Percentiles rank a stretch among this genome's conserved stretches.
Evolutionary conservation across 768 basidiomycete genomes (phyloP).

Genomic region (Cyclocybe aegerita): DNA sequence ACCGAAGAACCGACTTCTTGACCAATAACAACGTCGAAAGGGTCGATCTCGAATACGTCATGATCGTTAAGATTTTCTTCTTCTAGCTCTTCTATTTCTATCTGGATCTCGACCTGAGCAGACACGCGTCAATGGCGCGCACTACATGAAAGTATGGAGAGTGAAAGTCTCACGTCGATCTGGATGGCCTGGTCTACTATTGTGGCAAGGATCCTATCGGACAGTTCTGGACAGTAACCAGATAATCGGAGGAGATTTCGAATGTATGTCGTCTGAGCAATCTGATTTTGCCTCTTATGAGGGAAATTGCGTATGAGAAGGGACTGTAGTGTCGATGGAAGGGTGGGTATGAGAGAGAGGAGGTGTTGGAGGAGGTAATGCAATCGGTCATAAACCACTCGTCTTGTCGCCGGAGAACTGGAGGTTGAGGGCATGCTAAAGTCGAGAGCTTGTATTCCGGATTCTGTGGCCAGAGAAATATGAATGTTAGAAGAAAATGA

Average conservation of each 20-base stretch:
- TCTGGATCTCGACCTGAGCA: constrained; percentile 88
- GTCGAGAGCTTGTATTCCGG: constrained; percentile 63
- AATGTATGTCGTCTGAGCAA: constrained; percentile 84
- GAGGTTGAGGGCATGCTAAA: constrained; percentile 62
- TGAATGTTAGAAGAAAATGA: constrained; percentile 2
- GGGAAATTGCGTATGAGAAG: constrained; percentile 86
- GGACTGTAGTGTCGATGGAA: constrained; percentile 84
- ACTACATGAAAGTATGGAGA: neutral
- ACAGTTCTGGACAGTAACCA: constrained; percentile 85
- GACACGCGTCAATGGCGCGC: neutral
- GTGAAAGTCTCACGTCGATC: constrained; percentile 74
- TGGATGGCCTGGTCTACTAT: constrained; percentile 94
- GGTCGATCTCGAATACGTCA: constrained; percentile 76
- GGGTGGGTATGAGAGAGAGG: constrained; percentile 87
- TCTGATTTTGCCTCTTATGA: constrained; percentile 84
- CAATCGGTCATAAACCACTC: constrained; percentile 81
- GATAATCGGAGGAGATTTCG: constrained; percentile 83
- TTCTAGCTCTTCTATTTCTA: constrained; percentile 91
- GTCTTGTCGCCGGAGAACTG: constrained; percentile 70
- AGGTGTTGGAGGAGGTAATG: constrained; percentile 86
- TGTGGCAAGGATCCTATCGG: constrained; percentile 79
- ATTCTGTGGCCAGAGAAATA: constrained; percentile 48
- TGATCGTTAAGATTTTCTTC: constrained; percentile 55
- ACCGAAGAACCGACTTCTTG: constrained; percentile 54
- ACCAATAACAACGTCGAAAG: constrained; percentile 82